phyloP scores from a whole-genome alignment of 83 land plant species.

The Picea abies region DNA sequence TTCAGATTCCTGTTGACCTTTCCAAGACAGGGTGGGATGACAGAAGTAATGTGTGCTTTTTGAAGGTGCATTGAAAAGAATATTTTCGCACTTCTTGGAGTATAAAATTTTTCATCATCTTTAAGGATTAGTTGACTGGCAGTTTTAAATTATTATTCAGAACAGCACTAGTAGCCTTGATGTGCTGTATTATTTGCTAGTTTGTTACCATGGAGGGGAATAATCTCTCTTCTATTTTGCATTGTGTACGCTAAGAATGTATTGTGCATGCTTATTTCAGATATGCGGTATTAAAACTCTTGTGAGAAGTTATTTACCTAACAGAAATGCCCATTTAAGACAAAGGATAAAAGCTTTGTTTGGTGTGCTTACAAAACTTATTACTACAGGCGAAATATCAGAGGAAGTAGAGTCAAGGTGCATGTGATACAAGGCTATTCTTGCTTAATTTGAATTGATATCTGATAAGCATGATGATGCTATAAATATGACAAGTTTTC shows the following conservation, averaged over 20 bases:
- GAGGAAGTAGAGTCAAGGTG: constrained; percentile 71
- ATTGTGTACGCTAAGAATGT: neutral
- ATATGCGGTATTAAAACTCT: constrained; percentile 65
- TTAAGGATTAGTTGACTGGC: neutral
- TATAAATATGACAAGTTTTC: neutral
- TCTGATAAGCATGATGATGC: neutral
- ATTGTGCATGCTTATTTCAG: constrained; percentile 32
- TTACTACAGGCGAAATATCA: constrained; percentile 60
- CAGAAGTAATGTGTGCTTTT: constrained; percentile 50
- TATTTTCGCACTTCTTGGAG: neutral
- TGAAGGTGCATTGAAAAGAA: constrained; percentile 45
- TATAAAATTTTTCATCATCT: neutral
- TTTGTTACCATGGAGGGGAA: neutral
- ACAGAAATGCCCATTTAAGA: constrained; percentile 69
- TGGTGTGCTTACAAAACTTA: constrained; percentile 45
- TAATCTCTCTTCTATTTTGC: neutral
- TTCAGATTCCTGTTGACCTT: constrained; percentile 32
- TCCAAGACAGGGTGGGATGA: constrained; percentile 44
- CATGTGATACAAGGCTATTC: neutral
- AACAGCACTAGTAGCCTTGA: neutral
- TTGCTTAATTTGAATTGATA: neutral
- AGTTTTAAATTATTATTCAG: neutral
- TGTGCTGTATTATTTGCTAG: neutral
- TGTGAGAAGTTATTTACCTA: constrained; percentile 79
- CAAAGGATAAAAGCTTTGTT: constrained; percentile 57